phyloP scores from a whole-genome alignment of 2,329 filamentous ascomycete genomes.

The Fusarium burgessii region DNA sequence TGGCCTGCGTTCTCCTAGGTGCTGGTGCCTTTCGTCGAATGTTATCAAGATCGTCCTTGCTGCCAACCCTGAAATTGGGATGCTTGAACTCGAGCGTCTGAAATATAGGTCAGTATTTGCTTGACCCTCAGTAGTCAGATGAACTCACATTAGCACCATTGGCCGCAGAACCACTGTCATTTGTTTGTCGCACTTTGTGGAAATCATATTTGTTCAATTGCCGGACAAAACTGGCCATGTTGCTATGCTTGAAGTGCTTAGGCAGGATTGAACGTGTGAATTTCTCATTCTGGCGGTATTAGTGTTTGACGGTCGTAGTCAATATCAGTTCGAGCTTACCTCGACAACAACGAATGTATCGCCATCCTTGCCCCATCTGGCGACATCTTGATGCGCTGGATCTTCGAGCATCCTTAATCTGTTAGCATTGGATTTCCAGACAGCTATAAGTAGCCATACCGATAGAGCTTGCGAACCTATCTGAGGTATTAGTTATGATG shows the following conservation, averaged over 20 bases:
- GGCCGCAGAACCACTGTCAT: conserved; percentile 52
- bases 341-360: conserved; percentile 98
- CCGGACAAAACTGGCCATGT: conserved; percentile 96
- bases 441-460: conserved; percentile 67
- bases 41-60: conserved; percentile 96
- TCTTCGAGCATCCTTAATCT: conserved; percentile 84
- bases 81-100: conserved; percentile 87
- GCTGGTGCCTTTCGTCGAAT: conserved; percentile 96
- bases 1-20: conserved; percentile 77
- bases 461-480: conserved; percentile 97
- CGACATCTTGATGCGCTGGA: conserved; percentile 89
- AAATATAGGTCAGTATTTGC: conserved; percentile 47
- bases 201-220: conserved; percentile 99
- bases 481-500: conserved; percentile 44
- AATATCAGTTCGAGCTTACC: conserved; percentile 64
- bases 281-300: conserved; percentile 83
- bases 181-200: conserved; percentile 83
- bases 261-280: conserved; percentile 97
- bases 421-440: conserved; percentile 25
- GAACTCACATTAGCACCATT: conserved; percentile 54
- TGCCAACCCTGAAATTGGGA: conserved; percentile 93
- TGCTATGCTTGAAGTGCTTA: conserved; percentile 99
- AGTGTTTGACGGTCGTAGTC: conserved; percentile 18
- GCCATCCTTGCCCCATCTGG: conserved; percentile 94
- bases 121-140: not conserved